Evolutionary conservation across 1,284 basidiomycete species (phyloP), one percentile per base, ranked within the genome.

Genomic region (Takashimella koratensis): DNA sequence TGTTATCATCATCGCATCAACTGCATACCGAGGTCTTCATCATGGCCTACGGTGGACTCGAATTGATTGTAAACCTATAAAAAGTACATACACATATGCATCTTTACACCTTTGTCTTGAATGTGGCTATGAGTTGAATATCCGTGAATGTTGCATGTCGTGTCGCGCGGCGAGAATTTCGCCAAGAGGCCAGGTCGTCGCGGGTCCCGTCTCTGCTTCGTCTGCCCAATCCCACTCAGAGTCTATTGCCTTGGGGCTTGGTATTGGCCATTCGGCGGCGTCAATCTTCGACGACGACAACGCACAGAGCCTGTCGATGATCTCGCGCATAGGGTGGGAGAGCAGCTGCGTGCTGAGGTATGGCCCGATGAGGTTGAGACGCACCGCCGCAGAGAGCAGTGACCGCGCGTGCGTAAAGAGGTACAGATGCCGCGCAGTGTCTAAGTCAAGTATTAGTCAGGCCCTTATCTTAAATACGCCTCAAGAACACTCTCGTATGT

Each of bases 151-250:
- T 71, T 96, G 87, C 65, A 93, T 78, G 77, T 98, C 95, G 74
- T 98, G 95, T 57, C 95, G 79, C 25, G 85, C 83, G 42, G 88
- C 85, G 19, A 98, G 78, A 43, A 98, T 88, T 75, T 98, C 95
- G n/a, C 93, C 94, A 13, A 98, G 74, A 0, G 95, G 95, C 91
- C 94, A 98, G 4, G 89, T 96, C 60, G 86, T 92, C 22, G 87
- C 86, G 4, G 92, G 92, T 1, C 76, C 78, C 13, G 27, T 46
- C 40, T 73, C 66, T 3, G 67, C 62, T 6, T 62, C 59, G n/a
- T 63, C 55, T 44, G 73, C 59, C 71, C 75, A 67, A 10, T 41
- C 57, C 77, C 76, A 69, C n/a, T 62, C 60, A 25, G 62, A 58
- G 5, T 64, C 57, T 22, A 43, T 53, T 8, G 43, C 44, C 19